A percentile compares a stretch with the other conserved stretches of the same genome.
These are phyloP conservation scores for Pythium periplocum DNA, from an alignment of 352 stramenopile genomes.

Conservation along the genomic window DNA sequence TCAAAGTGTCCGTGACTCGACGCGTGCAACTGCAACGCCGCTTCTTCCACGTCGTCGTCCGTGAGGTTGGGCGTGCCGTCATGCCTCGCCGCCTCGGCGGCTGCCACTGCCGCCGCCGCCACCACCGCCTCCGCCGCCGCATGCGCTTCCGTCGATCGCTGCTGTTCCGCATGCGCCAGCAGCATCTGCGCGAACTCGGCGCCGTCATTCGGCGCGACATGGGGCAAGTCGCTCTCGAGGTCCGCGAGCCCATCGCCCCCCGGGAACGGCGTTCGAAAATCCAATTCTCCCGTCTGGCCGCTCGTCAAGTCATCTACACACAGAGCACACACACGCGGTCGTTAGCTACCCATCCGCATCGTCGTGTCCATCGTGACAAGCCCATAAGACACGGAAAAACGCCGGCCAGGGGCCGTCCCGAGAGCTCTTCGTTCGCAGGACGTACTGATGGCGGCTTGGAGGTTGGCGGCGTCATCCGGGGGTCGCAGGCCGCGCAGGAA, in stretches of 20 bases:
- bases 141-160: slow-evolving; percentile 7
- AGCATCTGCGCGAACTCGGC: slow-evolving; percentile 69
- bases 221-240: slow-evolving; percentile 44
- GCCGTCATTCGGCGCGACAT: slow-evolving; percentile 41
- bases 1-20: slow-evolving; percentile 5
- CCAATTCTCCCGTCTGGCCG: slow-evolving; percentile 50
- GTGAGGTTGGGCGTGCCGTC: background rate
- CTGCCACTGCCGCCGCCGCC: slow-evolving; percentile 5
- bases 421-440: no score
- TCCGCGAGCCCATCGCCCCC: slow-evolving; percentile 49
- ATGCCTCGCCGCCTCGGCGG: no score
- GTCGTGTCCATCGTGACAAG: no score
- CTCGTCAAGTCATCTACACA: slow-evolving; percentile 44
- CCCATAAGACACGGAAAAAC: no score
- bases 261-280: slow-evolving; percentile 72
- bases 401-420: no score
- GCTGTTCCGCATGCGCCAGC: slow-evolving; percentile 59
- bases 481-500: slow-evolving; percentile 64
- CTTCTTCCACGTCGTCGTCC: slow-evolving; percentile 13
- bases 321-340: background rate
- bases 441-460: no score
- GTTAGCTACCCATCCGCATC: no score
- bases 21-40: slow-evolving; percentile 17
- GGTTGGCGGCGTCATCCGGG: slow-evolving; percentile 31
- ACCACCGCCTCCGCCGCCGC: background rate